These are phyloP conservation scores for Peronospora belbahrii DNA, from an alignment of 352 stramenopile species.

Conservation along the genomic window DNA sequence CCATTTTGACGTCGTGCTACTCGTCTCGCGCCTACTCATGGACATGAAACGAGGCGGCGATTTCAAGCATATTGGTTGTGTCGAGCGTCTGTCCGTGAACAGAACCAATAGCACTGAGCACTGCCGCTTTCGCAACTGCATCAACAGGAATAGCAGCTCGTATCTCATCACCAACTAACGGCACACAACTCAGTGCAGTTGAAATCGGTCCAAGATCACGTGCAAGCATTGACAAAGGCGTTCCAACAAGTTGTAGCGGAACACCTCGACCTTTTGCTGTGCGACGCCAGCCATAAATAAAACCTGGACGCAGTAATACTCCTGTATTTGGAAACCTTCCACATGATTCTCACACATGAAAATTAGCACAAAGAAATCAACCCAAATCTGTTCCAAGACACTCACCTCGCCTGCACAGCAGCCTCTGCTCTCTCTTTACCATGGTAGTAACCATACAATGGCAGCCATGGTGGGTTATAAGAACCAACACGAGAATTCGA, in stretches of 20 bases:
- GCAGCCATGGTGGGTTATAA: conserved; percentile 58
- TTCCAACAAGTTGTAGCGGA: conserved; percentile 70
- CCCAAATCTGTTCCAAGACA: no score
- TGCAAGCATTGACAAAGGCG: conserved; percentile 55
- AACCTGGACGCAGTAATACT: conserved; percentile 79
- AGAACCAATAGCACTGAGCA: conserved; percentile 71
- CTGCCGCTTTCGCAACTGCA: conserved; percentile 70
- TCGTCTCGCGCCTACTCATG: conserved; percentile 33
- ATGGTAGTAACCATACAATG: conserved; percentile 86
- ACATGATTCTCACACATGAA: no score
- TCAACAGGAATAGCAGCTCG: conserved; percentile 52
- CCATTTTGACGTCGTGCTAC: not conserved
- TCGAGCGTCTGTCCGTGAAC: conserved; percentile 52
- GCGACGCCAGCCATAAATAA: conserved; percentile 84
- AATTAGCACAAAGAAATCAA: no score
- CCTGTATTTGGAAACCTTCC: conserved; percentile 62
- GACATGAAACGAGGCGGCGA: conserved; percentile 76
- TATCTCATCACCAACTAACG: conserved; percentile 67
- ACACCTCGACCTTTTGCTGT: conserved; percentile 51
- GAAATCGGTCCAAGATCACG: conserved; percentile 55
- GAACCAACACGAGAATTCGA: conserved; percentile 88
- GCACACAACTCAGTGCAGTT: conserved; percentile 42
- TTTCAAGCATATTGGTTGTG: conserved; percentile 60
- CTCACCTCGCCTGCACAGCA: conserved; percentile 53
- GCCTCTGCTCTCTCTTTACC: conserved; percentile 84